Evolutionary conservation across 352 stramenopile genomes (phyloP).

Genomic region (Pythium dissimile): DNA sequence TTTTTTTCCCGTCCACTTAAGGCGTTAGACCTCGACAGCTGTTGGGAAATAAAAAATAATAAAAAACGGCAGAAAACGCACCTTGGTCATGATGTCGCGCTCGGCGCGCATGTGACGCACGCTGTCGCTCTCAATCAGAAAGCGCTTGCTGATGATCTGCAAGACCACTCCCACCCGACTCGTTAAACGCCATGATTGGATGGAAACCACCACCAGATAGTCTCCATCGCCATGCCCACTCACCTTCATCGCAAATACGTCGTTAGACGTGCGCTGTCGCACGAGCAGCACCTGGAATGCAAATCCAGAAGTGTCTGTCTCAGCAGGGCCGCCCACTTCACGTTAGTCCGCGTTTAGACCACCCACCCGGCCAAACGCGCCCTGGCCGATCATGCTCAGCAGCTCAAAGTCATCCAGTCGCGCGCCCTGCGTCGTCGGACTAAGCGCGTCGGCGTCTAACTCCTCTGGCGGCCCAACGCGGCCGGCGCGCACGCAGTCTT

Average conservation of each 20-base stretch:
- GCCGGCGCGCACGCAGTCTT: slow-evolving; percentile 63
- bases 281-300: slow-evolving; percentile 61
- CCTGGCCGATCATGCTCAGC: slow-evolving; percentile 94
- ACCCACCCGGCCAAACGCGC: slow-evolving; percentile 65
- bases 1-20: background rate
- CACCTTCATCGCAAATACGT: slow-evolving; percentile 84
- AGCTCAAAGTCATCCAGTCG: slow-evolving; percentile 95
- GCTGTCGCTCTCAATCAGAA: slow-evolving; percentile 75
- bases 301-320: background rate
- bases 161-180: no score
- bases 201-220: no score
- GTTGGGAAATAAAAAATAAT: background rate
- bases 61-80: slow-evolving; percentile 18
- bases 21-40: background rate
- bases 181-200: no score
- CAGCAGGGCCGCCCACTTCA: no score
- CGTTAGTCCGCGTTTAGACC: background rate
- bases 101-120: slow-evolving; percentile 79
- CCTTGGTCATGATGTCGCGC: slow-evolving; percentile 85
- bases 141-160: slow-evolving; percentile 86
- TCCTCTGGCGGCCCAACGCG: slow-evolving; percentile 2
- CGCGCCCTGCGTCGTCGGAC: slow-evolving; percentile 20
- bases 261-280: slow-evolving; percentile 45
- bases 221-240: background rate
- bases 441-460: no score